Evolutionary conservation across 2,329 filamentous ascomycete species (phyloP).

Genomic region (Teratosphaeria destructans): DNA sequence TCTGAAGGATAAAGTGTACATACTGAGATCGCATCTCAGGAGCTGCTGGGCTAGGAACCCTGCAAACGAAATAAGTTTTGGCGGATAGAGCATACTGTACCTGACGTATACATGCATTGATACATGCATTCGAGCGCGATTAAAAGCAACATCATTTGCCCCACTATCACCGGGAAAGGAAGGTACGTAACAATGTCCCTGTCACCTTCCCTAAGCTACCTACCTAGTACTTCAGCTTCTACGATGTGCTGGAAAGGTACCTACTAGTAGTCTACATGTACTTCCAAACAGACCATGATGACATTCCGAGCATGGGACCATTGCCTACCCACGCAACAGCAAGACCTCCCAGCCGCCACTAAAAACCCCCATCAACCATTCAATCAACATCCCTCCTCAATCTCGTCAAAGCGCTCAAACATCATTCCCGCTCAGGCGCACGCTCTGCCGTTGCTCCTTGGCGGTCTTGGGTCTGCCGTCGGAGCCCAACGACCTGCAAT

Average conservation of each 20-base stretch:
- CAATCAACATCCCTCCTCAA: too few species aligned
- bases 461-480: too few species aligned
- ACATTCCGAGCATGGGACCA: too few species aligned
- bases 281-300: neutral
- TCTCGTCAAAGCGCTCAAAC: too few species aligned
- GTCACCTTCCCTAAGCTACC: neutral
- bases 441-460: too few species aligned
- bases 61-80: neutral
- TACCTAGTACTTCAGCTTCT: neutral
- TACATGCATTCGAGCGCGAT: neutral
- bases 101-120: neutral
- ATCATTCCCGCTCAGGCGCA: too few species aligned
- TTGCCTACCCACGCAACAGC: too few species aligned
- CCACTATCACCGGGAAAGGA: neutral
- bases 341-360: too few species aligned
- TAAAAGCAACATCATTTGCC: neutral
- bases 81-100: neutral
- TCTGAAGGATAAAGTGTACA: neutral
- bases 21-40: neutral
- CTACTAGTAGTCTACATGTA: too few species aligned
- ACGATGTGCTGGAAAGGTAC: neutral
- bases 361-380: too few species aligned
- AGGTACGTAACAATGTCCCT: neutral
- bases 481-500: too few species aligned
- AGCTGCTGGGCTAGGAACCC: neutral